Base-by-base conservation (phyloP, 805 yeast species). In the Trichomonascus vanleenenianus region DNA sequence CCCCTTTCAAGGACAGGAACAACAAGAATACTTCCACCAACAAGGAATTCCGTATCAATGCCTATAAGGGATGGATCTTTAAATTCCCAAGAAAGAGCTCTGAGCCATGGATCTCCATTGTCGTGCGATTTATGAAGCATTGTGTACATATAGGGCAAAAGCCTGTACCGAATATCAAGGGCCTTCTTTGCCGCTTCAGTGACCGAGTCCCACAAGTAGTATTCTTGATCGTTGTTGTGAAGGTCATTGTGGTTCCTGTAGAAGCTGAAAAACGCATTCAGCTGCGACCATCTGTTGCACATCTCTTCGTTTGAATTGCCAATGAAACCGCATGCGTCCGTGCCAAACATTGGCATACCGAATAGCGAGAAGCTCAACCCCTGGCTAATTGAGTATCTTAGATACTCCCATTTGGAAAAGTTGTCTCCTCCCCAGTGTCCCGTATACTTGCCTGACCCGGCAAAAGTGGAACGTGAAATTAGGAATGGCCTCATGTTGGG, bases 371-470 rank as follows among this genome's bases (percentile, higher is more conserved):
- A 74, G 2, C 93, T 83, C 48, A 91, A 68, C 9, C 85, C 65
- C 94, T 86, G 88, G 10, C 97, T 95, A 42, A 86, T 73, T 0
- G 95, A 84, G 3, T 76, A 71, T 50, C 72, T 71, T 51, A 91
- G 68, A 56, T 86, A 83, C 49, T 81, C 89, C 97, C 97, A 91
- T 53, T 74, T 80, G 1, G 96, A 85, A 73, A 78, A 81, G 62
- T 89, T 91, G 62, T 91, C 97, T 40, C 97, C 97, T 0, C 96
- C 85, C 97, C 97, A 91, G 76, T 84, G 81, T 0, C 97, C 96
- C 0, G 91, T 79, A 0, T 91, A 73, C 54, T 87, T 72, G 63
- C 89, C 97, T 2, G 96, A 84, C 0, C 97, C 97, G 0, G 96
- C 74, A 61, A 73, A 91, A 60, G 76, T 88, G 0, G 96, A 73